Evolutionary conservation across 805 yeast genomes (phyloP), one percentile per base, ranked within the genome.

Genomic region (Metschnikowia colocasiae): DNA sequence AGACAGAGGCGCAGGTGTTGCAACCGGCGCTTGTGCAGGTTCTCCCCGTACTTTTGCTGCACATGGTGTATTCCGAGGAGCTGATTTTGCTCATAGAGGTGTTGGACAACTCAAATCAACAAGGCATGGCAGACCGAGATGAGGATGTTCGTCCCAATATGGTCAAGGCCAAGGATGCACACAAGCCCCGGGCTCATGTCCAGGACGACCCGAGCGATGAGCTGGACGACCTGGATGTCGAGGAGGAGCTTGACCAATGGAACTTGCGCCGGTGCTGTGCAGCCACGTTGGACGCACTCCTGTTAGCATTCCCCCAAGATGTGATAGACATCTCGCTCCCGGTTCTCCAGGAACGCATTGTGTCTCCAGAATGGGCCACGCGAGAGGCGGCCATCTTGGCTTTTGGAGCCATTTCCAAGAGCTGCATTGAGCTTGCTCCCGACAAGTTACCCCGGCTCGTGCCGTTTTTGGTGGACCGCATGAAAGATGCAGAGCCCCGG

Each of bases 351-450:
- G 82, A 80, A 39, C 79, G 82, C 45, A 80, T 94, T 45, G 76
- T 77, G 7, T 78, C 89, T 3, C 68, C 73, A 3, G 79, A 84
- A 50, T 94, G 99, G 99, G 88, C 87, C 20, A 79, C 87, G 7
- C 79, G 97, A 50, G 99, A 94, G 64, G 94, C 97, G 5, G 83
- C 97, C 1, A 91, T 94, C 23, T 73, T 94, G 40, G 97, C 98
- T 1, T 78, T 94, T 60, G 99, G 99, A 52, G 98, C 98, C 25
- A 83, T 92, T 59, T 87, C 96, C 31, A 91, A 85, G 56, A 95
- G 96, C 54, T 90, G 95, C 55, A 72, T 84, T 39, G 87, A 84
- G 47, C 75, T 79, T 44, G 82, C 90, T 4, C 67, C 82, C 18
- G 81, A 80, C 34, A 86, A 86, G 56, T 70, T 94, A 34, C 95